These are phyloP conservation scores for Huntiella moniliformis DNA, from an alignment of 2,329 filamentous ascomycete genomes.

Conservation along the genomic window DNA sequence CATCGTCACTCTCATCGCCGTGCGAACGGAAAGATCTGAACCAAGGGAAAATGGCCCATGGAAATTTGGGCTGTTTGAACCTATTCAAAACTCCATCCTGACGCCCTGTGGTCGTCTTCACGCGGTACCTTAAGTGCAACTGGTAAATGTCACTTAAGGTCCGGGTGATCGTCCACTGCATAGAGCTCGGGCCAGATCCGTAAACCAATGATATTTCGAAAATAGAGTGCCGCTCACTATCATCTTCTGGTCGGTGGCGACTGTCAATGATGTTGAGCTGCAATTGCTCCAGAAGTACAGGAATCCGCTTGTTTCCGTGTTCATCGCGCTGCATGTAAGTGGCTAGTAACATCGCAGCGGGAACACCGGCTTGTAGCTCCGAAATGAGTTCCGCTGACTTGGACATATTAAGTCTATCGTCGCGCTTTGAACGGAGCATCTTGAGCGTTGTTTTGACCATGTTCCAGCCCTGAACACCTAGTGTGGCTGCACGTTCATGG, in stretches of 20 bases:
- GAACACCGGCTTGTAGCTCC: slow-evolving; percentile 78
- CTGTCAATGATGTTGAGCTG: slow-evolving; percentile 78
- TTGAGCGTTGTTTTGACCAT: slow-evolving; percentile 83
- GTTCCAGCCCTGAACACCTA: slow-evolving; percentile 71
- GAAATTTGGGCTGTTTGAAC: slow-evolving; percentile 68
- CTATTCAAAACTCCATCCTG: slow-evolving; percentile 28
- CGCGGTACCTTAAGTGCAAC: slow-evolving; percentile 81
- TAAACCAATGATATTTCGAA: slow-evolving; percentile 92
- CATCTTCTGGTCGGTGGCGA: slow-evolving; percentile 43
- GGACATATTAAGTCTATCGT: slow-evolving; percentile 76
- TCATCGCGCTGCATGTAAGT: slow-evolving; percentile 98
- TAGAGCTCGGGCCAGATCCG: slow-evolving; percentile 81
- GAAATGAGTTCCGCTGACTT: slow-evolving; percentile 96
- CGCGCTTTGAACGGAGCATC: slow-evolving; percentile 59
- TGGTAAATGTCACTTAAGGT: slow-evolving; percentile 82
- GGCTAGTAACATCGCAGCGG: slow-evolving; percentile 81
- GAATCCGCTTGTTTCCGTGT: slow-evolving; percentile 85
- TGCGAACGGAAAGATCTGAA: slow-evolving; percentile 62
- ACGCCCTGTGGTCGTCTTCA: slow-evolving; percentile 49
- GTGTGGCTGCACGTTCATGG: slow-evolving; percentile 50
- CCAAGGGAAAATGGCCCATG: slow-evolving; percentile 75
- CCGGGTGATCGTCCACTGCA: slow-evolving; percentile 88
- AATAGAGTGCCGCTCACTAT: slow-evolving; percentile 54
- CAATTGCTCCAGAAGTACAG: slow-evolving; percentile 84
- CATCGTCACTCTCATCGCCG: slow-evolving; percentile 59